Percentiles rank a stretch among this genome's conserved stretches.
These are phyloP conservation scores for Daedaleopsis nitida DNA, from an alignment of 768 basidiomycete genomes.

Conservation along the genomic window DNA sequence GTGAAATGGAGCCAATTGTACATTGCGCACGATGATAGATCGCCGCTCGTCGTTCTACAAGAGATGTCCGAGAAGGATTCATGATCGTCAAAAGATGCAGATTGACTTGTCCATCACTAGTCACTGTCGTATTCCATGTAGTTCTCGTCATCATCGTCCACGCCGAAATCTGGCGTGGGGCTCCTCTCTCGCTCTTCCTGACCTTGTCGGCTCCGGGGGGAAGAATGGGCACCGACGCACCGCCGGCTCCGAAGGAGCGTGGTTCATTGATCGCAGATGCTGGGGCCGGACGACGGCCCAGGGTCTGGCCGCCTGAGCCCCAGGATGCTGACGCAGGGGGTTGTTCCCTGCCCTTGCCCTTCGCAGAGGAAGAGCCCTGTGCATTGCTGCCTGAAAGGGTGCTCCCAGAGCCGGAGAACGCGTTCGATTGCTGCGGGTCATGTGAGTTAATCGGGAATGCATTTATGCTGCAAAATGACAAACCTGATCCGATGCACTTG, in stretches of 20 bases:
- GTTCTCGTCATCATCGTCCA: conserved; percentile 71
- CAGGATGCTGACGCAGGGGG: conserved; percentile 28
- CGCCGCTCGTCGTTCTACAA: neutral
- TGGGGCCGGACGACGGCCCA: conserved; percentile 46
- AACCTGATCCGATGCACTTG: conserved; percentile 20
- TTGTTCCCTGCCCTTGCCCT: conserved; percentile 53
- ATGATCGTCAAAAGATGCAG: neutral
- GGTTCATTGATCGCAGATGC: conserved; percentile 21
- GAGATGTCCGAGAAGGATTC: neutral
- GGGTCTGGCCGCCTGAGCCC: conserved; percentile 47
- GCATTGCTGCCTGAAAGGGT: conserved; percentile 57
- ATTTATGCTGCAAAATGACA: neutral
- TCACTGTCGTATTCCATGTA: conserved; percentile 87
- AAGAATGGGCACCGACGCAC: conserved; percentile 49
- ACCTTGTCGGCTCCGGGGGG: conserved; percentile 42
- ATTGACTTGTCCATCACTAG: conserved; percentile 29
- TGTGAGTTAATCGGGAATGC: too few species aligned
- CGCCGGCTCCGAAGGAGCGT: conserved; percentile 55
- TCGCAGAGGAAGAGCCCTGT: conserved; percentile 35
- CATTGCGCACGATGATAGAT: neutral
- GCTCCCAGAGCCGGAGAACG: conserved; percentile 70
- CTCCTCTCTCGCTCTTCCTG: conserved; percentile 50
- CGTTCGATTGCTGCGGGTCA: conserved; percentile 32
- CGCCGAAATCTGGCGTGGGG: conserved; percentile 80
- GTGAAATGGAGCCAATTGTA: conserved; percentile 7